Evolutionary conservation across 257 asterid species (phyloP).

Genomic region (Mentha longifolia): DNA sequence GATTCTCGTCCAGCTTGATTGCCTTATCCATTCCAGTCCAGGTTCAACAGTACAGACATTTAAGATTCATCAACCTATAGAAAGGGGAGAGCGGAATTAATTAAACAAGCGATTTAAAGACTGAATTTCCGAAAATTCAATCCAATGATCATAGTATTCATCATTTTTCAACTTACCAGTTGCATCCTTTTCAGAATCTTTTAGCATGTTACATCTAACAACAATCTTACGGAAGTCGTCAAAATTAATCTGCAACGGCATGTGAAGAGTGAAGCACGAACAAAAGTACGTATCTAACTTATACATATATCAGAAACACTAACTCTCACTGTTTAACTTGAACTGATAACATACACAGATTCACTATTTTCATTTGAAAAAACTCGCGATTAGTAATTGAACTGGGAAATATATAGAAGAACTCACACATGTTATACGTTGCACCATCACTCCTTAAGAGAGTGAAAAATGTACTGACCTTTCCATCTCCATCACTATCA

Average conservation of each 20-base stretch:
- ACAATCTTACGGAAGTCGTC: conserved; percentile 80
- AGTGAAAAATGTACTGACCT: conserved; percentile 48
- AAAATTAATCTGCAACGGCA: conserved; percentile 59
- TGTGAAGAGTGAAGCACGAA: not conserved
- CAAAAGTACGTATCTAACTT: no score
- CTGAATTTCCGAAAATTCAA: not conserved
- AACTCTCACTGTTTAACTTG: not conserved
- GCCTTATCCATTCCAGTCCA: not conserved
- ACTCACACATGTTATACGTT: not conserved
- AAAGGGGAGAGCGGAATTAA: not conserved
- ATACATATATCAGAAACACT: not conserved
- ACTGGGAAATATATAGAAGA: not conserved
- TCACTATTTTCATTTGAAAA: not conserved
- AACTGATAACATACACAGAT: not conserved
- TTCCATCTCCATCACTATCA: conserved; percentile 80
- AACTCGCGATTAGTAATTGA: not conserved
- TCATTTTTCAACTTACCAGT: conserved; percentile 31
- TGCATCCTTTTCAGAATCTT: conserved; percentile 39
- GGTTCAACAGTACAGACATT: not conserved
- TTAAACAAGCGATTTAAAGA: not conserved
- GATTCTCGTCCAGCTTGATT: not conserved
- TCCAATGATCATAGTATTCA: not conserved
- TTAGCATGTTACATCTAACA: conserved; percentile 71
- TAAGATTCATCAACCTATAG: conserved; percentile 6
- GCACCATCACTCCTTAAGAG: not conserved